Base-by-base conservation (phyloP, 176 grass and related monocot genomes). In the Typha latifolia region DNA sequence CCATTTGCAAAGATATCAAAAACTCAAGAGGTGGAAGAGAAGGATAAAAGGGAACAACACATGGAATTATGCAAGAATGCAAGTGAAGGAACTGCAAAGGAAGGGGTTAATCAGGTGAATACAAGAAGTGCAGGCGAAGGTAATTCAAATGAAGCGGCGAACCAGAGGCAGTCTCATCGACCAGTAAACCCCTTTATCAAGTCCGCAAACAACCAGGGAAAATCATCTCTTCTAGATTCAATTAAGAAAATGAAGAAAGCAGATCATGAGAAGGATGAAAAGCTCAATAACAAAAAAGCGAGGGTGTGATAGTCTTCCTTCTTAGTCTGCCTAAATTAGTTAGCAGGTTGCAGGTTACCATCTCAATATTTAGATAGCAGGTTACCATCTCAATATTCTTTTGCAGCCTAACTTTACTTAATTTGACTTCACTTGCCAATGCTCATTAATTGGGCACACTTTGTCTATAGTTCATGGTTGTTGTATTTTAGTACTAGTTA, bases 181-280 rank as follows among this genome's bases (percentile, higher is more conserved):
- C 83, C 87, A 21, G 71, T 75, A 56, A 91, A 91, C 61, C 88
- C 88, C 9, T 91, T 86, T 23, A 83, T 80, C 20, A 91, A 84
- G 81, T 78, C 73, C 0, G 65, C 74, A 18, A 86, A 67, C 14
- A 74, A 22, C 70, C 79, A 81, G 66, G 80, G 81, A 26, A 84
- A 83, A 4, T 71, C 83, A 52, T 61, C 83, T 49, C 66, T 90
- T 51, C 61, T 86, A 48, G 87, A 90, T 69, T 90, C 87, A 61
- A 86, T 90, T 0, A 85, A 85, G 61, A 90, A 82, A 52, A 90
- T 83, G 82, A 86, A 90, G 55, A 64, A 52, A 51, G 72, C 72
- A 26, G 79, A 82, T 56, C 65, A 63, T 13, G 62, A 84, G 15
- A 81, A 75, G 68, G 70, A 68, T 68, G 78, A 74, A 13, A 84